A percentile compares a stretch with the other conserved stretches of the same genome.
Conservation (phyloP, 805 yeast species). For the Candida schatavii region DNA sequence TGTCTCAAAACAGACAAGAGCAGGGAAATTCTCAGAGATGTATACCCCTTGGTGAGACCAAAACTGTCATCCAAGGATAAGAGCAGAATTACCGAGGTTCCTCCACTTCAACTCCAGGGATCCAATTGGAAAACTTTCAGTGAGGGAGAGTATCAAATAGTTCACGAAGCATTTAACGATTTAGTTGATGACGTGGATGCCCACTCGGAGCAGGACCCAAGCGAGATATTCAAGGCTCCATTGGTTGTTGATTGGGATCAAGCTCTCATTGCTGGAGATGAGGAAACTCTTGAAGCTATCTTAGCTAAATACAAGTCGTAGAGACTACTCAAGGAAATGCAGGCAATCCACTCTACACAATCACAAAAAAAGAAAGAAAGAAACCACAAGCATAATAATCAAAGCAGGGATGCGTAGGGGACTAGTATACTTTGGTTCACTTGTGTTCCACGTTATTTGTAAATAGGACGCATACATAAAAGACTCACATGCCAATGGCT, state of each 20-base stretch:
- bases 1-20: conserved; percentile 24
- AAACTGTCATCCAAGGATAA: conserved; percentile 1
- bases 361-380: neutral
- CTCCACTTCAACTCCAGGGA: conserved; percentile 14
- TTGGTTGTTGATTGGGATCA: conserved; percentile 48
- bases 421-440: neutral
- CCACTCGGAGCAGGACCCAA: conserved; percentile 25
- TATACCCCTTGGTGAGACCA: conserved; percentile 38
- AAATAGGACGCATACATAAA: neutral
- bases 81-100: conserved; percentile 19
- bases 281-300: conserved; percentile 24
- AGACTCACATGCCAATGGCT: too few species aligned
- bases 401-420: neutral
- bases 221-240: conserved; percentile 37
- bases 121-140: conserved; percentile 27
- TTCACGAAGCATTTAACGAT: conserved; percentile 34
- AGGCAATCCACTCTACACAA: neutral
- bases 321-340: neutral
- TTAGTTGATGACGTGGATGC: conserved; percentile 22
- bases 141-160: conserved; percentile 36
- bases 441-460: neutral
- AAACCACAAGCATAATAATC: neutral
- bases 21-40: conserved; percentile 24
- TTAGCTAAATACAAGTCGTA: conserved; percentile 26
- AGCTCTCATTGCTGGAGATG: conserved; percentile 38